A percentile compares a stretch with the other conserved stretches of the same genome.
These are phyloP conservation scores for Botrytis aclada DNA, from an alignment of 2,329 filamentous ascomycete species.

Conservation along the genomic window DNA sequence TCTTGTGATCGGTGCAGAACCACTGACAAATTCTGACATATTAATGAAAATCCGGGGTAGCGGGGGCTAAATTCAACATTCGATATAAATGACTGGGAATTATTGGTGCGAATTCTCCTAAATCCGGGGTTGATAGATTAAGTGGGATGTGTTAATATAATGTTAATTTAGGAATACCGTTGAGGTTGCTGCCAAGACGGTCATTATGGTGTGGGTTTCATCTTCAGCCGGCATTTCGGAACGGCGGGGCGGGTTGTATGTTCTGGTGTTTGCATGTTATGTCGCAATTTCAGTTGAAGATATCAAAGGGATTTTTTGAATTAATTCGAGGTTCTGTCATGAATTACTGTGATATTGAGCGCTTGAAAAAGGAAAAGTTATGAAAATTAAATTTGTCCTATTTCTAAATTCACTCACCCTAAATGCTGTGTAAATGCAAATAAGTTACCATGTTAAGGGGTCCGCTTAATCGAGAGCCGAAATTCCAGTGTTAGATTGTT, in stretches of 20 bases:
- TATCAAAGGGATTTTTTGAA: too few relatives aligned
- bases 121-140: background rate
- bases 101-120: background rate
- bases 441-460: background rate
- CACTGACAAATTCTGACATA: background rate
- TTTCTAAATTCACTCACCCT: too few relatives aligned
- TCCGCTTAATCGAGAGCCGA: background rate
- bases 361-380: too few relatives aligned
- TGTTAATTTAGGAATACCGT: background rate
- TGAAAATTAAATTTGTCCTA: too few relatives aligned
- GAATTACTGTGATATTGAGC: too few relatives aligned
- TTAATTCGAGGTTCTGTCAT: too few relatives aligned
- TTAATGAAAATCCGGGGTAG: slow-evolving; percentile 9
- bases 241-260: background rate
- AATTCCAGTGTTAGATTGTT: background rate
- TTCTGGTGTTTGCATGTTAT: background rate
- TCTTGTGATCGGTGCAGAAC: background rate
- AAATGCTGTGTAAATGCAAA: too few relatives aligned
- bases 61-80: background rate
- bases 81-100: background rate
- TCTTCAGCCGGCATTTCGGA: slow-evolving; percentile 12
- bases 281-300: background rate
- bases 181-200: slow-evolving; percentile 5
- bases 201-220: background rate
- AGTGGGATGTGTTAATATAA: background rate